Evolutionary conservation across 192 early-diverging fungal species (phyloP), one percentile per base, ranked within the genome.

Genomic region (Linnemannia exigua): DNA sequence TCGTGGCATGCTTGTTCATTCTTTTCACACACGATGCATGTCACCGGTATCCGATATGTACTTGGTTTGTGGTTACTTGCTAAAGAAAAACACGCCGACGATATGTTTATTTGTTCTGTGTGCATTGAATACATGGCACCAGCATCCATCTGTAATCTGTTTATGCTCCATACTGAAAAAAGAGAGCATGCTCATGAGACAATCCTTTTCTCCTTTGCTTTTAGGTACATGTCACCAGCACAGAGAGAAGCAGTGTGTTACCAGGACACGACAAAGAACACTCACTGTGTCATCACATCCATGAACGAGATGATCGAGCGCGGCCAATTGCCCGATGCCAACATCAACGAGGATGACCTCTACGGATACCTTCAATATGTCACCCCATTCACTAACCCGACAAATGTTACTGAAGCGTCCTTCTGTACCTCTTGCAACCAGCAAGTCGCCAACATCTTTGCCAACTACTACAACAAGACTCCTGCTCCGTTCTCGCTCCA

Each of bases 331-430:
- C 78, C 70, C 17, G 58, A 79, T 20, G 52, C 47, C 25, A 72
- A 79, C 61, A n/a, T 44, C 37, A 79, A 79, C 46, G 78, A 72
- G 50, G 79, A 74, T 19, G 79, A 80, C n/a, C 63, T 80, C 71
- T 80, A 80, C 6, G 79, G 79, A 28, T 80, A 80, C 38, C 33
- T 80, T 2, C 79, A 80, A 72, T 80, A 74, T 69, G 79, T 80
- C 35, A 74, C 71, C 20, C 66, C 79, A 12, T 12, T 80, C 31
- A 25, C 67, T n/a, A 71, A 69, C 68, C 38, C 50, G 11, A 54
- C 54, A 4, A 47, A 67, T 19, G 31, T 67, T 5, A 70, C 67
- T 50, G 25, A 48, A 0, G 58, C 63, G 0, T 8, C 54, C 25
- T 69, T 80, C 37, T 80, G 79, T 28, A 80, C 79, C 0, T 25